These are phyloP conservation scores for Rugosomyces carneus DNA, from an alignment of 1,284 basidiomycete genomes.

Conservation along the genomic window DNA sequence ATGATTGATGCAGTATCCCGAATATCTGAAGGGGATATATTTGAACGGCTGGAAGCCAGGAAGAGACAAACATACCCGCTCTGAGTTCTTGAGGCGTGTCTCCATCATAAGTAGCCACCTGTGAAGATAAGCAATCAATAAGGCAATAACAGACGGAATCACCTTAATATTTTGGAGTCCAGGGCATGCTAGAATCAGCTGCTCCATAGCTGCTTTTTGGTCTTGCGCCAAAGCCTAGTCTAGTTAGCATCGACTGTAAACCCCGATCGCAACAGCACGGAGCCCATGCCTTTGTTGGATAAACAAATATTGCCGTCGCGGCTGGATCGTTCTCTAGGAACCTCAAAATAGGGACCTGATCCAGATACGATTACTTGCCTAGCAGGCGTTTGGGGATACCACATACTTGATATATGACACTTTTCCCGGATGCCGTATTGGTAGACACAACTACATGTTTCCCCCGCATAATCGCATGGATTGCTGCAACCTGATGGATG, in stretches of 20 bases:
- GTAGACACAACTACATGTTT: conserved; percentile 86
- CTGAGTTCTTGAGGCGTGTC: conserved; percentile 74
- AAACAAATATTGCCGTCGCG: conserved; percentile 80
- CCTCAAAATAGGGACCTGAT: conserved; percentile 66
- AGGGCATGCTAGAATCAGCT: conserved; percentile 57
- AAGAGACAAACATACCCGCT: conserved; percentile 31
- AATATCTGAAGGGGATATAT: conserved; percentile 38
- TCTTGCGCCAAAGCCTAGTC: conserved; percentile 83
- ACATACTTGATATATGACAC: conserved; percentile 78
- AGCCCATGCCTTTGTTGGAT: conserved; percentile 73
- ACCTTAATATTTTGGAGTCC: conserved; percentile 61
- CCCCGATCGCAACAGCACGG: not conserved
- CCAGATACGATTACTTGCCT: conserved; percentile 1
- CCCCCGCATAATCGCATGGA: conserved; percentile 57
- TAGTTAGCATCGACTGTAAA: not conserved
- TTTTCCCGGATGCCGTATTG: conserved; percentile 89
- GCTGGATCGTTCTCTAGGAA: conserved; percentile 58
- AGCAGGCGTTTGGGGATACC: not conserved
- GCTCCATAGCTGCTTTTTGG: conserved; percentile 66
- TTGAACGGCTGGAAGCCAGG: conserved; percentile 3
- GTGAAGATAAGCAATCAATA: not conserved
- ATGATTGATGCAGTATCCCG: conserved; percentile 64
- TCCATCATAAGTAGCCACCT: conserved; percentile 83
- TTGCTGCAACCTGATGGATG: conserved; percentile 74
- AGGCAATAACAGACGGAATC: not conserved